Evolutionary conservation across 177 flowering plant species (phyloP).

Genomic region (Tripterygium wilfordii): DNA sequence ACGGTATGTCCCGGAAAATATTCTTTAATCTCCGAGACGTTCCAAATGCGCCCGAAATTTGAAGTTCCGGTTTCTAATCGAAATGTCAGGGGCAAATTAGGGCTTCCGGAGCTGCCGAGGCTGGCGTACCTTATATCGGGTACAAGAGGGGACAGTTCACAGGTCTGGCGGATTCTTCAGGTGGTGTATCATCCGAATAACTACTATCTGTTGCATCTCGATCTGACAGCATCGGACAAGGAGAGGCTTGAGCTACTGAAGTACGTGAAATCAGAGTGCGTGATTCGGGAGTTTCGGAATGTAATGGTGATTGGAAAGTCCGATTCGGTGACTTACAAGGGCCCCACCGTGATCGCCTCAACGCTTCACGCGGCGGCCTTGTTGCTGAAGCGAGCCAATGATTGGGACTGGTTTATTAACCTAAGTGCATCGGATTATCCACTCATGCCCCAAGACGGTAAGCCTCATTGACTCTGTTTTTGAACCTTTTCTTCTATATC

Average conservation of each 20-base stretch:
- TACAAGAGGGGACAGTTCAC: constrained; percentile 52
- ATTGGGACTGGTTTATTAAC: constrained; percentile 97
- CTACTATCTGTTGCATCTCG: constrained; percentile 73
- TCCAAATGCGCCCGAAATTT: neutral
- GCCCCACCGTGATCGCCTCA: constrained; percentile 71
- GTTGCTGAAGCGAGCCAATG: constrained; percentile 49
- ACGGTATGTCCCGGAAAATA: constrained; percentile 1
- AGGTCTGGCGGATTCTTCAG: constrained; percentile 53
- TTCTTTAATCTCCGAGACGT: neutral
- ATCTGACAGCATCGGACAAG: constrained; percentile 54
- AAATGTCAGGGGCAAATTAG: neutral
- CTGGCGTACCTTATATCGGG: constrained; percentile 83
- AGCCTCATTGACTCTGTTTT: neutral
- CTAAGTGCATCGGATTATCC: constrained; percentile 91
- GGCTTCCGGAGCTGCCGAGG: constrained; percentile 48
- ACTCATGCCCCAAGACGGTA: constrained; percentile 86
- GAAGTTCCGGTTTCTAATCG: neutral
- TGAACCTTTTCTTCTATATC: neutral
- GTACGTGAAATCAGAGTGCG: constrained; percentile 42
- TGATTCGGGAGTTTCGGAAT: constrained; percentile 43
- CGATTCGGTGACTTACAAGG: constrained; percentile 70
- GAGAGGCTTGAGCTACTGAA: constrained; percentile 74
- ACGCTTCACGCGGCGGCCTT: constrained; percentile 78
- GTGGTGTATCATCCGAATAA: constrained; percentile 86
- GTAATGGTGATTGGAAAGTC: constrained; percentile 79